Evolutionary conservation across 176 grass and related monocot species (phyloP).

Genomic region (Rhipidocladum racemiflorum): DNA sequence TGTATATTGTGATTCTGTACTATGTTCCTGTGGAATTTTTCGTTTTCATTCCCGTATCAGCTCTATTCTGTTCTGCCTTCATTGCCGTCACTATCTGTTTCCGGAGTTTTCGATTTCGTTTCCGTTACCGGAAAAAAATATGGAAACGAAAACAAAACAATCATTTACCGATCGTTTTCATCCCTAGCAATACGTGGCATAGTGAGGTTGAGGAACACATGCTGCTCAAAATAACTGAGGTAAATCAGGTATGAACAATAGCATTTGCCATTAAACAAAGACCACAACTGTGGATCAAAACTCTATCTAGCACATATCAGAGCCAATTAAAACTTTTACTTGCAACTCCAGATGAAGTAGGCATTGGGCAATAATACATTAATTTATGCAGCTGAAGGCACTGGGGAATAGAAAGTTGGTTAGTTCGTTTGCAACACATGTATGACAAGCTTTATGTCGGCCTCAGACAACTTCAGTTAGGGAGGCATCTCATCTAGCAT

Average conservation of each 20-base stretch:
- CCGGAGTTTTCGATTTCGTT: too few relatives aligned
- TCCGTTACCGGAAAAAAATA: too few relatives aligned
- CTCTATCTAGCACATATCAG: neutral
- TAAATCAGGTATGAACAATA: neutral
- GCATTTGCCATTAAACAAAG: neutral
- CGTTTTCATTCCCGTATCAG: too few relatives aligned
- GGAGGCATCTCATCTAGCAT: neutral
- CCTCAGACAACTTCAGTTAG: neutral
- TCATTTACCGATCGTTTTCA: too few relatives aligned
- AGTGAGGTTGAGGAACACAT: neutral
- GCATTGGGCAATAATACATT: neutral
- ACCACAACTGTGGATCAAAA: neutral
- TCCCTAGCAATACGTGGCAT: too few relatives aligned
- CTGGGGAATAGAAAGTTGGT: neutral
- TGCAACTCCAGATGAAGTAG: neutral
- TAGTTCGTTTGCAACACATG: neutral
- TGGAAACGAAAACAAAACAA: too few relatives aligned
- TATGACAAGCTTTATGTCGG: neutral
- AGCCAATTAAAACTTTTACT: neutral
- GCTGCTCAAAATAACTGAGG: neutral
- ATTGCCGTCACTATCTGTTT: too few relatives aligned
- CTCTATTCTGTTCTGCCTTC: too few relatives aligned
- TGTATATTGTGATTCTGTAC: too few relatives aligned
- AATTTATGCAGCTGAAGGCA: neutral
- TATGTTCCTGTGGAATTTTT: too few relatives aligned